phyloP scores from a whole-genome alignment of 371 early-diverging fungal genomes.

The Fennellomyces sp. region DNA sequence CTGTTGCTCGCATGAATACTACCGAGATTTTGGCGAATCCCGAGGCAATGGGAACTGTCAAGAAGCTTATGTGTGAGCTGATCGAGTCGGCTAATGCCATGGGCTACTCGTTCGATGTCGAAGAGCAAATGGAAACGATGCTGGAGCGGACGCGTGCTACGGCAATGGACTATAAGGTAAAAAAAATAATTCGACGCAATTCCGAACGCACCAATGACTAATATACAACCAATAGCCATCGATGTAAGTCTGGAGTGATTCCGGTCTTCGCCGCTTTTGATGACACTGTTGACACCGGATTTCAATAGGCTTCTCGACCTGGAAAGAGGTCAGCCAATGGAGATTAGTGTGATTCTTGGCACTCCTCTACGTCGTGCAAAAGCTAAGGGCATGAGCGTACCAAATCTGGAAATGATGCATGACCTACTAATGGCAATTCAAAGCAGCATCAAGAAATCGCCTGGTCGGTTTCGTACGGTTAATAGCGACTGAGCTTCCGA shows the following conservation, averaged over 20 bases:
- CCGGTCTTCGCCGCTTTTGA: too few relatives aligned
- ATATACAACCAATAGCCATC: constrained; percentile 52
- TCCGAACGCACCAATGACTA: background rate
- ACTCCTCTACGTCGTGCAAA: constrained; percentile 63
- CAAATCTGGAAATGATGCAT: constrained; percentile 49
- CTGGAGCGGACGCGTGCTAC: constrained; percentile 49
- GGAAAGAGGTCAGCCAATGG: constrained; percentile 64
- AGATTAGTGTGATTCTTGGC: constrained; percentile 68
- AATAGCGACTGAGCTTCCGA: too few relatives aligned
- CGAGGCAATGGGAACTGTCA: constrained; percentile 49
- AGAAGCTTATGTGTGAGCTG: constrained; percentile 66
- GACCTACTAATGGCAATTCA: constrained; percentile 24
- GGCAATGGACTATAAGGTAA: constrained; percentile 53
- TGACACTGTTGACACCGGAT: background rate
- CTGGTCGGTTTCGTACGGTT: background rate
- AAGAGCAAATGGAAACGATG: constrained; percentile 48
- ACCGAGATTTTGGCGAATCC: constrained; percentile 59
- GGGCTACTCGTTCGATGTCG: constrained; percentile 49
- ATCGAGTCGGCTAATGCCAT: constrained; percentile 55
- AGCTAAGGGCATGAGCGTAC: constrained; percentile 43
- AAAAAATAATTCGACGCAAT: background rate
- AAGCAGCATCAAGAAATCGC: background rate
- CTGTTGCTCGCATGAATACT: constrained; percentile 69
- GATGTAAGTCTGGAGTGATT: constrained; percentile 56
- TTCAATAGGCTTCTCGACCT: constrained; percentile 46